Evolutionary conservation across 2,329 filamentous ascomycete genomes (phyloP).

Genomic region (Pestalotiopsis sp.): DNA sequence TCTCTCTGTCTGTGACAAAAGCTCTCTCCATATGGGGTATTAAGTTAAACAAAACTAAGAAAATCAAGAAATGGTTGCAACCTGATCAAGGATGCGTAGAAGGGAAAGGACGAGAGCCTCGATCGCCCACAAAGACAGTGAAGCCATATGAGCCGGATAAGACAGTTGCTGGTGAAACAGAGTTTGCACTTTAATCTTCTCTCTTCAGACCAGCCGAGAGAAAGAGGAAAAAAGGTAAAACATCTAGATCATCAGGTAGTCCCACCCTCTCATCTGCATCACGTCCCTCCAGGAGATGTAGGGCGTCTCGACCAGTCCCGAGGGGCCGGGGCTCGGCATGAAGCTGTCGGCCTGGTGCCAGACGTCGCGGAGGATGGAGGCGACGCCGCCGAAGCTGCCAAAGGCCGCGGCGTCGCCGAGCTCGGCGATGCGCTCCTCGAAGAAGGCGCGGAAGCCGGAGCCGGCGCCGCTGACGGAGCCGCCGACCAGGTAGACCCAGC

Average conservation of each 20-base stretch:
- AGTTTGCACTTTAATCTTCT: conserved; percentile 24
- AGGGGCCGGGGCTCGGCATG: conserved; percentile 37
- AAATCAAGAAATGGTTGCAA: conserved; percentile 26
- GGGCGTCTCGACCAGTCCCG: conserved; percentile 47
- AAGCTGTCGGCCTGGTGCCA: conserved; percentile 77
- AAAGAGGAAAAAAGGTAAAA: conserved; percentile 18
- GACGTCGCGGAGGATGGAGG: conserved; percentile 76
- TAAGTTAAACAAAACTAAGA: conserved; percentile 24
- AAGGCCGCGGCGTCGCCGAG: conserved; percentile 78
- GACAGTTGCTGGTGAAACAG: conserved; percentile 17
- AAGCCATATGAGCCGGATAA: conserved; percentile 17
- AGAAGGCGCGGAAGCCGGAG: conserved; percentile 77
- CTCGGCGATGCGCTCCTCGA: conserved; percentile 72
- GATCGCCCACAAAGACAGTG: conserved; percentile 35
- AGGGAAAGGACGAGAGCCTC: conserved; percentile 38
- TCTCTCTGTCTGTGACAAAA: conserved; percentile 28
- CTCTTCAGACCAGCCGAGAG: conserved; percentile 40
- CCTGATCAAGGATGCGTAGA: conserved; percentile 13
- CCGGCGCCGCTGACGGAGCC: conserved; percentile 75
- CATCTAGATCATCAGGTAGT: conserved; percentile 82
- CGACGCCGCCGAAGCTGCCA: conserved; percentile 85
- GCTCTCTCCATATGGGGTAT: conserved; percentile 26
- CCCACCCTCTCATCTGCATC: conserved; percentile 90
- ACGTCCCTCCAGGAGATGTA: conserved; percentile 93
- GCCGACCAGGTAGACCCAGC: conserved; percentile 90